Conservation (phyloP, 2,329 filamentous ascomycete genomes). For the Trichoderma brevicompactum region DNA sequence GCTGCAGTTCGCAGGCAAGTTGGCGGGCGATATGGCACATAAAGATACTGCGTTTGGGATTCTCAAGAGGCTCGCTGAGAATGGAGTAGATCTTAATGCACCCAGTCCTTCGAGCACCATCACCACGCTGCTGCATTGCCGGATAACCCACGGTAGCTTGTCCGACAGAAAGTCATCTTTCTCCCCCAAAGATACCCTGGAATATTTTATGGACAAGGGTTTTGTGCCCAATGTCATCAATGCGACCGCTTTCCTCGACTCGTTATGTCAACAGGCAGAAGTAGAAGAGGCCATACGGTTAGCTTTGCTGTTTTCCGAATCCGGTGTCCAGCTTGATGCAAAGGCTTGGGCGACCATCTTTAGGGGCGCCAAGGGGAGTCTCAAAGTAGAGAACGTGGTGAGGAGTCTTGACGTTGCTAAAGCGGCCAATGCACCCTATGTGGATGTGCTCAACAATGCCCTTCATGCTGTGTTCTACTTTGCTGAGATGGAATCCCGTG, state of each 20-base stretch:
- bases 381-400: conserved; percentile 58
- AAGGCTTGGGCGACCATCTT: conserved; percentile 73
- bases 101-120: conserved; percentile 58
- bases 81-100: conserved; percentile 51
- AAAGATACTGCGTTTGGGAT: conserved; percentile 53
- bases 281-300: conserved; percentile 44
- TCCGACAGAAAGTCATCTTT: conserved; percentile 35
- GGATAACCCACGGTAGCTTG: conserved; percentile 33
- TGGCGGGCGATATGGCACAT: conserved; percentile 47
- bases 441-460: conserved; percentile 44
- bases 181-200: conserved; percentile 40
- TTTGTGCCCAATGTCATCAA: conserved; percentile 65
- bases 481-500: conserved; percentile 46
- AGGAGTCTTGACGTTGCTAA: conserved; percentile 45
- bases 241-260: conserved; percentile 71
- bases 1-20: conserved; percentile 52
- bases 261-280: conserved; percentile 62
- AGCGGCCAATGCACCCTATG: conserved; percentile 53
- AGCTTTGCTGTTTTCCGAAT: conserved; percentile 42
- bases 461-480: conserved; percentile 57
- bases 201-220: conserved; percentile 60
- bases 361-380: conserved; percentile 66
- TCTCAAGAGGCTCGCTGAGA: conserved; percentile 43
- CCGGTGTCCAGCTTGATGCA: conserved; percentile 63
- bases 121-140: conserved; percentile 59